phyloP scores from a whole-genome alignment of 805 yeast species.

The Groenewaldozyma salmanticensis region DNA sequence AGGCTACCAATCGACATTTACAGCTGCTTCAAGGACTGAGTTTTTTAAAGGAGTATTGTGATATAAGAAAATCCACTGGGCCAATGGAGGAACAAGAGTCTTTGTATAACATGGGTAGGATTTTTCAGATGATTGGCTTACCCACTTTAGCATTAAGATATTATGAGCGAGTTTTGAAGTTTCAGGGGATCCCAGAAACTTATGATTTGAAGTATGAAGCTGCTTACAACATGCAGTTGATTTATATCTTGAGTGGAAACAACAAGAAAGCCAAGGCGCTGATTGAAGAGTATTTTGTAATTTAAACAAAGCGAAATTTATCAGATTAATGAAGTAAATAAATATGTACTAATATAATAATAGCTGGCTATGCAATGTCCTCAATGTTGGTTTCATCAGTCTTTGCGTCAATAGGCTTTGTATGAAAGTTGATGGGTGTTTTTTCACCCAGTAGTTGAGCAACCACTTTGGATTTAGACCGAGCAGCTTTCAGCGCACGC shows the following conservation, averaged over 20 bases:
- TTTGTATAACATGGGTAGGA: slow-evolving; percentile 72
- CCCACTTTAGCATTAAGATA: slow-evolving; percentile 61
- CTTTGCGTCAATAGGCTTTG: slow-evolving; percentile 27
- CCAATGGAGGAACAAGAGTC: slow-evolving; percentile 60
- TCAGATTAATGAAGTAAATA: no score
- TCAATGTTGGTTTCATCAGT: slow-evolving; percentile 27
- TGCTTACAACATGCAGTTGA: slow-evolving; percentile 72
- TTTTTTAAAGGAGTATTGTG: slow-evolving; percentile 62
- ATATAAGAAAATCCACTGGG: slow-evolving; percentile 31
- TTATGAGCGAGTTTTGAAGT: slow-evolving; percentile 56
- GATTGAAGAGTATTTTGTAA: slow-evolving; percentile 54
- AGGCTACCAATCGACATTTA: slow-evolving; percentile 74
- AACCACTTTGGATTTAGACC: slow-evolving; percentile 52
- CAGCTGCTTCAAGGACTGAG: slow-evolving; percentile 84
- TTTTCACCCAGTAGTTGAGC: slow-evolving; percentile 26
- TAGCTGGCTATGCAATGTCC: slow-evolving; percentile 12
- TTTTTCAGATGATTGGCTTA: slow-evolving; percentile 76
- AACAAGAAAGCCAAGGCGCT: slow-evolving; percentile 49
- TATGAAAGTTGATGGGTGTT: slow-evolving; percentile 26
- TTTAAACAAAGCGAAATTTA: no score
- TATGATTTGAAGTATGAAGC: slow-evolving; percentile 65
- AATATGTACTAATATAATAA: not conserved
- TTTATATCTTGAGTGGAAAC: slow-evolving; percentile 72
- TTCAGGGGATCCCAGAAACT: slow-evolving; percentile 33
- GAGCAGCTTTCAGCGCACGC: slow-evolving; percentile 40